A percentile compares a stretch with the other conserved stretches of the same genome.
phyloP scores from a whole-genome alignment of 768 basidiomycete genomes.

The Cubamyces lactineus region DNA sequence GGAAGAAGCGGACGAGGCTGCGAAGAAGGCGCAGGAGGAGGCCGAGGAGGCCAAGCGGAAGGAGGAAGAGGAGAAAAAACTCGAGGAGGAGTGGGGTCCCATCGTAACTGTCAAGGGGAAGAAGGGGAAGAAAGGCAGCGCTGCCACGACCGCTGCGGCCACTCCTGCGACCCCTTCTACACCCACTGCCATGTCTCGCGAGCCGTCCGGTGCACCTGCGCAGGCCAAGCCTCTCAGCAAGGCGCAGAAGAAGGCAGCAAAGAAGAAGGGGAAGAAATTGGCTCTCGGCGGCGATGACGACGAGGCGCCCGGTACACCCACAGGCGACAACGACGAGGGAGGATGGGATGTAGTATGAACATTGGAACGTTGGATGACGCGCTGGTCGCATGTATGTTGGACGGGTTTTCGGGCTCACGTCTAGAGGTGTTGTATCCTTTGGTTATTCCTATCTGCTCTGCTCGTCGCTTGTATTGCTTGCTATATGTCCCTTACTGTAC shows the following conservation, averaged over 20 bases:
- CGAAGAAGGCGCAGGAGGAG: neutral
- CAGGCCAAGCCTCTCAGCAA: constrained; percentile 12
- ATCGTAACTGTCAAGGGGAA: constrained; percentile 21
- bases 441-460: constrained; percentile 6
- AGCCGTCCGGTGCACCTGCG: constrained; percentile 16
- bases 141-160: constrained; percentile 12
- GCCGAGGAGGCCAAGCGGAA: neutral
- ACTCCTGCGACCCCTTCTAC: constrained; percentile 3
- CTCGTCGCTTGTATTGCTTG: constrained; percentile 4
- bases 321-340: constrained; percentile 5
- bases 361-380: neutral
- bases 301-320: constrained; percentile 4
- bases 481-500: neutral
- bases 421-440: constrained; percentile 10
- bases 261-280: constrained; percentile 24
- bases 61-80: constrained; percentile 13
- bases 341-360: constrained; percentile 3
- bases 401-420: neutral
- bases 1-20: constrained; percentile 9
- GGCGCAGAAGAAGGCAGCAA: constrained; percentile 17
- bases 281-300: constrained; percentile 4
- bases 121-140: constrained; percentile 28
- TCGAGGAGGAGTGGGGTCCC: constrained; percentile 22
- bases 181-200: constrained; percentile 24
- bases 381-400: constrained; percentile 11